Evolutionary conservation across 768 basidiomycete species (phyloP), one percentile per base, ranked within the genome.

Genomic region (Xerocomellus amylosporus): DNA sequence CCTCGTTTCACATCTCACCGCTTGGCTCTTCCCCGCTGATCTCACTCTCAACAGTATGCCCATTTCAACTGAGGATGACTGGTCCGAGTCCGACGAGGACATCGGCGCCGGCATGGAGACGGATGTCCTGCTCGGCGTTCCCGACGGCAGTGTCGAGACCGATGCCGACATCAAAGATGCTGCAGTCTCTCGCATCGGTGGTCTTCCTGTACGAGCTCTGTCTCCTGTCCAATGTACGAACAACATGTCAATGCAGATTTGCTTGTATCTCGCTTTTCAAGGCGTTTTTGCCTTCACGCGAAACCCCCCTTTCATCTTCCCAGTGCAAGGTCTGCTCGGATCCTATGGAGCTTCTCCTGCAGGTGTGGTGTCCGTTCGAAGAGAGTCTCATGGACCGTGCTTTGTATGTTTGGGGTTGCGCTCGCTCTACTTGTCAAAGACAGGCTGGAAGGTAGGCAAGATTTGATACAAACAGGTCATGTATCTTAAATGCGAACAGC

Each of bases 331-430:
- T 78, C 47, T 96, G 93, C 73, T 75, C 77, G 10, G 71, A 75
- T 19, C 82, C 87, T 0, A 93, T 88, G 90, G 85, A 90, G 59
- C 79, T 96, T 20, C 79, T 94, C 36, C 78, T 90, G 12, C 92
- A 95, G 65, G 79, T 96, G 63, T 94, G 90, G 89, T 93, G 90
- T 69, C 93, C 93, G 0, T 83, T 94, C 61, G 88, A 93, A 64
- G 77, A 86, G 36, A 94, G 90, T 61, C 81, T 87, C 6, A 85
- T 87, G 79, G 93, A 96, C 64, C 81, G 93, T 49, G 88, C 85
- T 4, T 73, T 94, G 44, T 94, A 93, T 62, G 77, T 93, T 20
- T 95, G 90, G 87, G 91, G 84, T 12, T 96, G 93, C 63, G 75
- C 88, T 2, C 76, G 79, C 34, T 71, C 79, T 5, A 66, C 74